Conservation (phyloP, 1,284 basidiomycete genomes). For the Ganoderma multipileum region DNA sequence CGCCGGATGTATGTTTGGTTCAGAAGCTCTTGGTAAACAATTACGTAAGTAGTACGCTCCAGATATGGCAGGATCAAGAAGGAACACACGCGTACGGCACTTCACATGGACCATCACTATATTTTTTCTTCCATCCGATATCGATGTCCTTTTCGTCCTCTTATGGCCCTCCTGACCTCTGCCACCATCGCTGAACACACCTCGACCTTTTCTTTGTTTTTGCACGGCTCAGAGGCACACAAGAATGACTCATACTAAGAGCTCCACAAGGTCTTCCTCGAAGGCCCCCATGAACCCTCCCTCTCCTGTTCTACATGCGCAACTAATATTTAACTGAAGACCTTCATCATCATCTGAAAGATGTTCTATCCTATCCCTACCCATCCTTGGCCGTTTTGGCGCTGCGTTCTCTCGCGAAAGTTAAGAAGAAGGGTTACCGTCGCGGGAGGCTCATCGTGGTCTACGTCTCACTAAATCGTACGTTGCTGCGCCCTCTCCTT, state of each 20-base stretch:
- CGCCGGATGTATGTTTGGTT: constrained; percentile 14
- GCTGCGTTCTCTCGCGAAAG: neutral
- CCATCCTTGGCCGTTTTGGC: neutral
- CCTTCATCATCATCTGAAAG: neutral
- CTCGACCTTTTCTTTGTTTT: neutral
- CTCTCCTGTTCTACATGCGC: neutral
- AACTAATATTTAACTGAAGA: neutral
- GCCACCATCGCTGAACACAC: neutral
- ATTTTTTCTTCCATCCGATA: constrained; percentile 24
- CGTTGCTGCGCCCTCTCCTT: neutral
- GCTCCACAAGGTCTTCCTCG: neutral
- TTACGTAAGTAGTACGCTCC: constrained; percentile 9
- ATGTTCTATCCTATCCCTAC: neutral
- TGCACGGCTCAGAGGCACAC: neutral
- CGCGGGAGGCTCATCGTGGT: neutral
- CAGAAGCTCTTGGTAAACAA: constrained; percentile 10
- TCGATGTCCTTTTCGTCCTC: constrained; percentile 18
- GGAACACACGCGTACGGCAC: constrained; percentile 11
- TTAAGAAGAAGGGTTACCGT: neutral
- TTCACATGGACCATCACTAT: constrained; percentile 27
- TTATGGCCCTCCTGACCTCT: neutral
- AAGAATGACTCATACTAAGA: neutral
- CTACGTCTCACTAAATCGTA: neutral
- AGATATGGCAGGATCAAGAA: constrained; percentile 25
- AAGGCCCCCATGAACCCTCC: neutral